Evolutionary conservation across 805 yeast species (phyloP).

Genomic region (Ogataea corticis): DNA sequence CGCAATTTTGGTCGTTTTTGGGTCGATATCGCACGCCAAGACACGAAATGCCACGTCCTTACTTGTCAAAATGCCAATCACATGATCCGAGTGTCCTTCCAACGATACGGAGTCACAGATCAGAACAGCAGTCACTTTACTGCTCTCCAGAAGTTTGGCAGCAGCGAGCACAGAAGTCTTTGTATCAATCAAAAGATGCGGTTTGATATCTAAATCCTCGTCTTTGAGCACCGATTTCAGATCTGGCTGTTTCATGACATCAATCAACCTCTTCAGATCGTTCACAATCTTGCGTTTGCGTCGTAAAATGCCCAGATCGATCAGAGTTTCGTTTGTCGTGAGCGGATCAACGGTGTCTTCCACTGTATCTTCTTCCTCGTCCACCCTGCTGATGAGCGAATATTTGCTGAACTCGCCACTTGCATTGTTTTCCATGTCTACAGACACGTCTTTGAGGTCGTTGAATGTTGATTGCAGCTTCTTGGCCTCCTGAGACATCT

Average conservation of each 20-base stretch:
- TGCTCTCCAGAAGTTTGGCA: slow-evolving; percentile 39
- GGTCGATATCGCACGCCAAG: slow-evolving; percentile 38
- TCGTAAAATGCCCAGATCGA: slow-evolving; percentile 28
- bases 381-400: slow-evolving; percentile 17
- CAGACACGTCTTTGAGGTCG: slow-evolving; percentile 26
- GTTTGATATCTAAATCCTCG: slow-evolving; percentile 26
- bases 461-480: slow-evolving; percentile 34
- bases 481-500: slow-evolving; percentile 39
- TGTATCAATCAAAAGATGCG: slow-evolving; percentile 39
- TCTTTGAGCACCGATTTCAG: slow-evolving; percentile 32
- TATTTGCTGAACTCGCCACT: slow-evolving; percentile 22
- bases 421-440: slow-evolving; percentile 13
- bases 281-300: slow-evolving; percentile 30
- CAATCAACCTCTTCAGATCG: slow-evolving; percentile 40
- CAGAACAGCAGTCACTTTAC: slow-evolving; percentile 43
- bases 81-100: slow-evolving; percentile 30
- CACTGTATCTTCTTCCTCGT: slow-evolving; percentile 14
- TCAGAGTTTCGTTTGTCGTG: slow-evolving; percentile 21
- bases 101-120: slow-evolving; percentile 33
- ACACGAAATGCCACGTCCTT: slow-evolving; percentile 47
- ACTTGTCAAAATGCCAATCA: slow-evolving; percentile 48
- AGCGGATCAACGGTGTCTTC: slow-evolving; percentile 21
- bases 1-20: slow-evolving; percentile 39
- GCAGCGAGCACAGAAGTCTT: slow-evolving; percentile 40
- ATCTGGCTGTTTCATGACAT: slow-evolving; percentile 44